A percentile compares a stretch with the other conserved stretches of the same genome.
Conservation (phyloP, 208 protist species). For the Acanthamoeba sp. region DNA sequence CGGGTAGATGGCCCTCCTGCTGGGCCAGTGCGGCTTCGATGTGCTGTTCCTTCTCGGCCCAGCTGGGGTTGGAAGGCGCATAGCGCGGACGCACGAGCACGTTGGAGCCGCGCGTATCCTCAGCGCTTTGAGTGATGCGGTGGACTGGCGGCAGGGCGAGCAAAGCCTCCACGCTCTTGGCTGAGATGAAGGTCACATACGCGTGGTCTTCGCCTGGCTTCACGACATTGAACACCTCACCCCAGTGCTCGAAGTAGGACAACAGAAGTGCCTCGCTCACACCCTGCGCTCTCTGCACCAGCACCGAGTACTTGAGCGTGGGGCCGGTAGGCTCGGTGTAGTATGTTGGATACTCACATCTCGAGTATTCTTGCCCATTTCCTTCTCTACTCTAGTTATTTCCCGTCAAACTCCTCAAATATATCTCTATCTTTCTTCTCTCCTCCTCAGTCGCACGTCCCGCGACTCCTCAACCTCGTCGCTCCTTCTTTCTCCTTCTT, state of each 20-base stretch:
- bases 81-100: background rate
- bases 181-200: background rate
- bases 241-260: background rate
- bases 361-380: too few species aligned
- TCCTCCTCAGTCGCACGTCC: too few species aligned
- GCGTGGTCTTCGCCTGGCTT: background rate
- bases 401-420: too few species aligned
- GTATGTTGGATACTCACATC: too few species aligned
- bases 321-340: background rate
- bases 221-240: background rate
- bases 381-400: too few species aligned
- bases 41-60: background rate
- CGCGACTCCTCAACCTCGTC: too few species aligned
- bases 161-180: background rate
- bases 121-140: background rate
- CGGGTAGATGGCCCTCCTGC: background rate
- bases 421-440: too few species aligned
- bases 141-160: background rate
- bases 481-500: too few species aligned
- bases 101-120: background rate
- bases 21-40: conserved; percentile 1
- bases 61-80: background rate
- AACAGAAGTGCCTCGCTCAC: background rate
- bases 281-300: background rate
- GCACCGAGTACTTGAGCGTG: conserved; percentile 26